Percentiles rank a stretch among this genome's conserved stretches.
These are phyloP conservation scores for Tubosaeta sp. DNA, from an alignment of 768 basidiomycete genomes.

Conservation along the genomic window DNA sequence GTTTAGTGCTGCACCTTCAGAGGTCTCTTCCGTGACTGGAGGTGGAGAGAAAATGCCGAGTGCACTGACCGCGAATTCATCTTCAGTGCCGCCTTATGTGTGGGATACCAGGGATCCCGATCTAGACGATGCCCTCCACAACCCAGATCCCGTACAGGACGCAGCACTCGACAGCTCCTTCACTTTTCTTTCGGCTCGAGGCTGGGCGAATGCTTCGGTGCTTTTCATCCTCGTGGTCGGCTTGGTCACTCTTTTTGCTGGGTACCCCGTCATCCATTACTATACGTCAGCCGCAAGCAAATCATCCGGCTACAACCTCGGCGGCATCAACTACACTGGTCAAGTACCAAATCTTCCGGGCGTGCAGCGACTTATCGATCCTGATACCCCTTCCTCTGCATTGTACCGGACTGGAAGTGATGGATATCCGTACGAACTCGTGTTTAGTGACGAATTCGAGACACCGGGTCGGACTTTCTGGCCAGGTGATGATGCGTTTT, in stretches of 20 bases:
- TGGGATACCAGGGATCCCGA: conserved; percentile 83
- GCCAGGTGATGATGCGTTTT: conserved; percentile 78
- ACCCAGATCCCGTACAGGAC: conserved; percentile 75
- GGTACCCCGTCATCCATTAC: conserved; percentile 77
- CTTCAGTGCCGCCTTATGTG: conserved; percentile 64
- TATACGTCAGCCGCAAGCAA: conserved; percentile 30
- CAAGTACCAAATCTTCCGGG: conserved; percentile 77
- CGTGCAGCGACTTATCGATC: conserved; percentile 69
- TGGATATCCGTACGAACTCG: conserved; percentile 74
- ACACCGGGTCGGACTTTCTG: conserved; percentile 67
- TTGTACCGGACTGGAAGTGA: conserved; percentile 63
- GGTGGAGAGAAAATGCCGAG: conserved; percentile 32
- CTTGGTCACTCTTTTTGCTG: conserved; percentile 78
- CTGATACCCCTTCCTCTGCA: conserved; percentile 61
- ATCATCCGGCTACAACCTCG: conserved; percentile 73
- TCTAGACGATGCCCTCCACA: conserved; percentile 86
- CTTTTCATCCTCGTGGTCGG: conserved; percentile 64
- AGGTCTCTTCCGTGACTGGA: conserved; percentile 36
- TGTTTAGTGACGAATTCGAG: conserved; percentile 88
- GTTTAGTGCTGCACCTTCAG: conserved; percentile 55
- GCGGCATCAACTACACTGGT: conserved; percentile 75
- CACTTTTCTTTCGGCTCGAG: conserved; percentile 74
- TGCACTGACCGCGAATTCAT: conserved; percentile 40
- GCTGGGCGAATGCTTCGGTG: conserved; percentile 75
- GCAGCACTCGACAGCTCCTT: conserved; percentile 56